These are phyloP conservation scores for Blastocystis hominis DNA, from an alignment of 352 stramenopile species.

Conservation along the genomic window DNA sequence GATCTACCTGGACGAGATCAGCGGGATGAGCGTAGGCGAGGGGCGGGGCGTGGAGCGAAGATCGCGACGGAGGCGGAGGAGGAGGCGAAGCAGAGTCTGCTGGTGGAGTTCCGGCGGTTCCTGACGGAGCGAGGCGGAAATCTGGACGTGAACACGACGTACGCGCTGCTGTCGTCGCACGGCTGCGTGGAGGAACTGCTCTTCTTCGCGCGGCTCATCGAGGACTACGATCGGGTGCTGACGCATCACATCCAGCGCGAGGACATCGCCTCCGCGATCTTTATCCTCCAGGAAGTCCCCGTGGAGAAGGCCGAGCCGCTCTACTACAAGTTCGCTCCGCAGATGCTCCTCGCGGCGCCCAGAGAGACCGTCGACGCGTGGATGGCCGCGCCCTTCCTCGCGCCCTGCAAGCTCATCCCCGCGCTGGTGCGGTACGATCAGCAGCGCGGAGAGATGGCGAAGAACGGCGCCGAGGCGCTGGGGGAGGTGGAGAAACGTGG, in stretches of 20 bases:
- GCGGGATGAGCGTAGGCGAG: slow-evolving; percentile 60
- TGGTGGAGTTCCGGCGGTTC: slow-evolving; percentile 82
- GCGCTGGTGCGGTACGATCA: slow-evolving; percentile 80
- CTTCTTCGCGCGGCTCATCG: slow-evolving; percentile 80
- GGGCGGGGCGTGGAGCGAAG: slow-evolving; percentile 64
- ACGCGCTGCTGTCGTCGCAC: slow-evolving; percentile 79
- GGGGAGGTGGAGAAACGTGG: slow-evolving; percentile 62
- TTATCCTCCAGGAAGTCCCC: slow-evolving; percentile 74
- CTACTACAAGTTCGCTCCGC: slow-evolving; percentile 84
- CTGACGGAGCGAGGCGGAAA: slow-evolving; percentile 76
- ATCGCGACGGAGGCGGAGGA: slow-evolving; percentile 69
- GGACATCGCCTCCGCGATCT: slow-evolving; percentile 77
- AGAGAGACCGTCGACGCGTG: slow-evolving; percentile 80
- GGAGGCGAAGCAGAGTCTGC: slow-evolving; percentile 71
- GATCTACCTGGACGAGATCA: slow-evolving; percentile 81
- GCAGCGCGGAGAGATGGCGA: slow-evolving; percentile 46
- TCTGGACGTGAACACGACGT: slow-evolving; percentile 73
- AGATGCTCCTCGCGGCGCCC: slow-evolving; percentile 79
- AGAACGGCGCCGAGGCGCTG: slow-evolving; percentile 10
- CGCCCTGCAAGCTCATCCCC: slow-evolving; percentile 79
- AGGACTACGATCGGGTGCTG: slow-evolving; percentile 83
- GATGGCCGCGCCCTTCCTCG: slow-evolving; percentile 74
- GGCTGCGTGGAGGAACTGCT: slow-evolving; percentile 79
- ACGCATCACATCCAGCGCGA: slow-evolving; percentile 79
- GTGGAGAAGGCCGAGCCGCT: slow-evolving; percentile 80